Conservation (phyloP, 192 early-diverging fungal species). For the Podila epigama region DNA sequence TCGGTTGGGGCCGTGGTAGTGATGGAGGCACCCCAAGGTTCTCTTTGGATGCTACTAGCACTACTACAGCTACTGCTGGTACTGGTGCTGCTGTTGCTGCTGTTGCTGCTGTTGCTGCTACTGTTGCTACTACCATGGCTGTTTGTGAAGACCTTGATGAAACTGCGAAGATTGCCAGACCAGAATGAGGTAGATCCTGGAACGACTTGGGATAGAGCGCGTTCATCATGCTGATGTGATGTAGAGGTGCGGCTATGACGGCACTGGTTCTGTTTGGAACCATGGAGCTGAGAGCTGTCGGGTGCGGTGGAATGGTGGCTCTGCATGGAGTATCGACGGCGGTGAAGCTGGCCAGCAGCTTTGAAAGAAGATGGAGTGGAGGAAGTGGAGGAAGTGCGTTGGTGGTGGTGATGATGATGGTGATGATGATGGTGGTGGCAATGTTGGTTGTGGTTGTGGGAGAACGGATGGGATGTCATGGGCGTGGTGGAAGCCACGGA, state of each 20-base stretch:
- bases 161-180: background rate
- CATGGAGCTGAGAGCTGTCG: background rate
- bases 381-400: background rate
- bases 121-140: too few species aligned
- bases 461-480: background rate
- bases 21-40: too few species aligned
- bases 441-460: background rate
- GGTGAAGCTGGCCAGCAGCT: background rate
- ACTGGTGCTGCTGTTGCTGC: too few species aligned
- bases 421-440: background rate
- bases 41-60: too few species aligned
- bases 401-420: background rate
- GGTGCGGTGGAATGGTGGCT: background rate
- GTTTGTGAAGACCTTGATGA: constrained; percentile 4
- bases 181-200: constrained; percentile 4
- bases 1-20: background rate
- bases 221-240: background rate
- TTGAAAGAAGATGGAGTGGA: background rate
- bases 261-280: background rate
- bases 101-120: background rate
- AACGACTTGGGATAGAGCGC: background rate
- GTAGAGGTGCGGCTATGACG: too few species aligned
- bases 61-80: too few species aligned
- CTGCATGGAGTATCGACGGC: background rate
- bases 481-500: too few species aligned